Conservation (phyloP, 2,329 filamentous ascomycete species). For the Fusarium sp. region DNA sequence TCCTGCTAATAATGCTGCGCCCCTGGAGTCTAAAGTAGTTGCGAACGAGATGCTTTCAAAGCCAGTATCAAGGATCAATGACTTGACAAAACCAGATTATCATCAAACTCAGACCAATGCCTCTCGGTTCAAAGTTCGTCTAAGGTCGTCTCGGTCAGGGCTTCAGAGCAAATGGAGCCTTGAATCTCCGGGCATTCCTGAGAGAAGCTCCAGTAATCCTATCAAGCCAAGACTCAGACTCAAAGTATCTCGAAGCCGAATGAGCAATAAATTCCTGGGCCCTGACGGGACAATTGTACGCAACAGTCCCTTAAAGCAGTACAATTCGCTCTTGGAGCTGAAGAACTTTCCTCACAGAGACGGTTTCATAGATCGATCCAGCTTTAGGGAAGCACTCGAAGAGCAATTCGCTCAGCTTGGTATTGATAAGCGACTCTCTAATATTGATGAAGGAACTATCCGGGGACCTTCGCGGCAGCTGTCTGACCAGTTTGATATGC, state of each 20-base stretch:
- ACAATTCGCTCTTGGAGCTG: slow-evolving; percentile 50
- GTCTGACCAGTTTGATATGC: slow-evolving; percentile 53
- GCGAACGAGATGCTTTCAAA: neutral
- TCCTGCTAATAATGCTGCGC: slow-evolving; percentile 16
- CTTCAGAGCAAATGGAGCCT: slow-evolving; percentile 11
- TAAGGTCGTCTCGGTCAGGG: slow-evolving; percentile 38
- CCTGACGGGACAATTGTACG: slow-evolving; percentile 29
- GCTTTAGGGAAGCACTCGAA: slow-evolving; percentile 22
- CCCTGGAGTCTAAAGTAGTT: neutral
- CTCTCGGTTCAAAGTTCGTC: slow-evolving; percentile 47
- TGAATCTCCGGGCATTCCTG: neutral
- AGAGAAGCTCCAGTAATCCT: slow-evolving; percentile 22
- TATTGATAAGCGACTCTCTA: slow-evolving; percentile 8
- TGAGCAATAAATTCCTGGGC: slow-evolving; percentile 33
- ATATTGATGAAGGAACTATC: slow-evolving; percentile 20
- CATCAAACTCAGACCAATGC: slow-evolving; percentile 20
- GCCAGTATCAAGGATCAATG: neutral
- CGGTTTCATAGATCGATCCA: slow-evolving; percentile 13
- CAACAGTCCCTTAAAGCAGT: slow-evolving; percentile 48
- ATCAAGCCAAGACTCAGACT: slow-evolving; percentile 45
- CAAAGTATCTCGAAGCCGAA: slow-evolving; percentile 49
- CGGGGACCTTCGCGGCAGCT: slow-evolving; percentile 33
- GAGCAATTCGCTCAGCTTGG: slow-evolving; percentile 15
- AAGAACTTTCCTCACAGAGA: slow-evolving; percentile 33
- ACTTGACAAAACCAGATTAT: neutral